Evolutionary conservation across 805 yeast species (phyloP), one percentile per base, ranked within the genome.

Genomic region (Spathaspora boniae): DNA sequence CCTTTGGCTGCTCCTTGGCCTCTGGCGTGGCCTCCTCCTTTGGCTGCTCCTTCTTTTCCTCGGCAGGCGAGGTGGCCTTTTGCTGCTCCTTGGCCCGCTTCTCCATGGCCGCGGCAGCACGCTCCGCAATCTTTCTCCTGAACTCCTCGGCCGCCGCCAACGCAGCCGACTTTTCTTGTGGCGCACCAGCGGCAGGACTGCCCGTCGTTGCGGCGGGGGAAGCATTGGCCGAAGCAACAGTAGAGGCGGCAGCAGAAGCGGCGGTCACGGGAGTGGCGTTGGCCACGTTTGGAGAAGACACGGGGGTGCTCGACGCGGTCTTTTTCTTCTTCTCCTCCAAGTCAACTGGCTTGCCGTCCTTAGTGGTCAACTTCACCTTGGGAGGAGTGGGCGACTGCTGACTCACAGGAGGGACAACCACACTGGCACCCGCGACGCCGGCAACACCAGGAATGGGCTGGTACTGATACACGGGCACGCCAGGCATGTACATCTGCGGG

Each of bases 321-420:
- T 52, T 48, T 50, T 56, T 63, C 45, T 56, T 61, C 52, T 64
- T 63, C 29, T 62, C 70, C 34, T 67, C 71, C 41, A 63, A 62
- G 41, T 65, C 69, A 26, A 65, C 57, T 29, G 54, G 62, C 37
- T 59, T 63, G 5, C 72, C 73, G 28, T 65, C 70, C 47, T 60
- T 64, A 36, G 65, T 67, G 24, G 71, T 65, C 37, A 67, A 53
- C 41, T 58, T 65, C 20, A 66, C 56, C 45, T 57, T 64, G 31
- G 46, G 30, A 18, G 41, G 19, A 26, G 45, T 39, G 18, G 50
- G 43, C n/a, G n/a, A 20, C 41, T 33, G 6, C 34, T 23, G 12
- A 31, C 33, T 18, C 31, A 19, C 21, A 36, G 42, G 18, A 30
- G 28, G n/a, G 38, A 27, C n/a, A n/a, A n/a, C n/a, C n/a, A n/a